phyloP scores from a whole-genome alignment of 2,329 filamentous ascomycete species.

The Aspergillus clavatus region DNA sequence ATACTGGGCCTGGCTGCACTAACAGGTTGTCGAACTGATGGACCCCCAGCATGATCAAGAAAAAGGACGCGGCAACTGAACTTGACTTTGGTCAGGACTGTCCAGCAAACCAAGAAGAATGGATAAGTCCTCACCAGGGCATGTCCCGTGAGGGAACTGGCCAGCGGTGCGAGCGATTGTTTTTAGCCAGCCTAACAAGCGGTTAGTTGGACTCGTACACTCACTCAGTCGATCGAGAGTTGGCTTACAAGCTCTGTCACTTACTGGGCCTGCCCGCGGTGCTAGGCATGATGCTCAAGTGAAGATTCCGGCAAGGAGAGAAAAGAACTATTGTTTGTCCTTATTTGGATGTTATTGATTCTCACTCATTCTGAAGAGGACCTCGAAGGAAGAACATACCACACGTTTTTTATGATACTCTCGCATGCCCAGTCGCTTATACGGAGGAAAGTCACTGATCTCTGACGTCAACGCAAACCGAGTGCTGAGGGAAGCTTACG shows the following conservation, averaged over 20 bases:
- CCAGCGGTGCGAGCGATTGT: conserved; percentile 6
- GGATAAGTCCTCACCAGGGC: conserved; percentile 3
- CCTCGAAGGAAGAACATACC: too few species aligned
- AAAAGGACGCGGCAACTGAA: neutral
- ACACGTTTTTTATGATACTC: too few species aligned
- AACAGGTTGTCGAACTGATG: conserved; percentile 1
- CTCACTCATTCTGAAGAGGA: too few species aligned
- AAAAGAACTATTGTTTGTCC: too few species aligned
- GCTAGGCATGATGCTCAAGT: conserved; percentile 13
- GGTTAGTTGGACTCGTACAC: neutral
- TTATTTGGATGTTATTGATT: too few species aligned
- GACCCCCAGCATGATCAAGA: too few species aligned
- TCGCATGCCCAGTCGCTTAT: too few species aligned
- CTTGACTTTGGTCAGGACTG: neutral
- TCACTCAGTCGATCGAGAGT: neutral
- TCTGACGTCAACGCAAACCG: neutral
- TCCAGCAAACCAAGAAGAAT: neutral
- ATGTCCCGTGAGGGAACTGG: conserved; percentile 4
- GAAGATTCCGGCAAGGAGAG: too few species aligned
- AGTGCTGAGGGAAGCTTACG: too few species aligned
- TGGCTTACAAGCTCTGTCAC: conserved; percentile 15
- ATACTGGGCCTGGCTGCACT: conserved; percentile 13
- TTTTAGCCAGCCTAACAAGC: conserved; percentile 15
- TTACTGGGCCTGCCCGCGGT: conserved; percentile 17
- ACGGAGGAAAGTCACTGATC: conserved; percentile 1